phyloP scores from a whole-genome alignment of 139 green algal species.

The Spirogloea muscicola region DNA sequence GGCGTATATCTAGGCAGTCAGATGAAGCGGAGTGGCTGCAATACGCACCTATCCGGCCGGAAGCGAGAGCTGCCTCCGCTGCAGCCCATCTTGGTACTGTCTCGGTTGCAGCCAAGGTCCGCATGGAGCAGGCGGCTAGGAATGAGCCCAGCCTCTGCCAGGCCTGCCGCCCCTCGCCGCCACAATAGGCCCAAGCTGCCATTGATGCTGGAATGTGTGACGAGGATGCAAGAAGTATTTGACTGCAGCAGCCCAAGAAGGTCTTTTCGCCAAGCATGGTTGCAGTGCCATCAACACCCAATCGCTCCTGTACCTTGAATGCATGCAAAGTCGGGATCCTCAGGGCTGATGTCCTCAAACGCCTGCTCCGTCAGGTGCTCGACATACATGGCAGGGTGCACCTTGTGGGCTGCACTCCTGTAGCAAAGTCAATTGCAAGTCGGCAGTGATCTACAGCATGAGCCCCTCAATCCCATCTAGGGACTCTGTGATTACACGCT shows the following conservation, averaged over 20 bases:
- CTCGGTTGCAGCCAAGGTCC: background rate
- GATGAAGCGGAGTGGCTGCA: background rate
- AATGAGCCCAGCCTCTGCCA: background rate
- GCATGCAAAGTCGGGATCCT: slow-evolving; percentile 5
- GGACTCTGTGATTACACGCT: too few species aligned
- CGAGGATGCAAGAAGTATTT: too few species aligned
- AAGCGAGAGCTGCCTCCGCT: background rate
- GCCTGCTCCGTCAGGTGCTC: background rate
- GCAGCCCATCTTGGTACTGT: background rate
- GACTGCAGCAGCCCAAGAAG: background rate
- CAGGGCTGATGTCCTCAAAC: background rate
- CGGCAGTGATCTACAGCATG: too few species aligned
- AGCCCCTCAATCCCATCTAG: too few species aligned
- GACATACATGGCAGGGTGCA: slow-evolving; percentile 8
- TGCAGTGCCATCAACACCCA: background rate
- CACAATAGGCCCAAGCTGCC: too few species aligned
- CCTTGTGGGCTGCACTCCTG: background rate
- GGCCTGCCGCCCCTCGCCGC: background rate
- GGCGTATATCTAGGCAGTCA: background rate
- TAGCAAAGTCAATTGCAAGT: background rate
- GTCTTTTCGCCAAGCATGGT: background rate
- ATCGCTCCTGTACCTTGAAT: slow-evolving; percentile 11
- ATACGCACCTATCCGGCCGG: background rate
- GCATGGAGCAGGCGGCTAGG: background rate
- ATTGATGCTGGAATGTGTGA: too few species aligned